Evolutionary conservation across 2,329 filamentous ascomycete species (phyloP), one percentile per base, ranked within the genome.

Genomic region (Dactylellina drechsleri): DNA sequence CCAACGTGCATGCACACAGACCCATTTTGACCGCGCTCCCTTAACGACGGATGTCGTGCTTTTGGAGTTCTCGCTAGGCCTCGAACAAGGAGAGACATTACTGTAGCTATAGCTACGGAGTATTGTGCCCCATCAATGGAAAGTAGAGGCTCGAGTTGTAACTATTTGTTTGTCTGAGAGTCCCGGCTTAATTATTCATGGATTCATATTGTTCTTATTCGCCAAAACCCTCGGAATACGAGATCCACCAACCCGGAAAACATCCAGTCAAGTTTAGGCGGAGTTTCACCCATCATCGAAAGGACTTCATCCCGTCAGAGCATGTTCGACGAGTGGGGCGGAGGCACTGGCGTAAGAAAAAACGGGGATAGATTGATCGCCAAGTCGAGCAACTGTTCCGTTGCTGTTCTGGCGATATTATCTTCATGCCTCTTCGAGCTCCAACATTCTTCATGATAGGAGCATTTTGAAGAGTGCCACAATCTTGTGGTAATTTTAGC

Each of bases 391-490:
- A 53, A 45, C 57, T 52, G 40, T 40, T 47, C 56, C 28, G 62
- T 61, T n/a, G 50, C 20, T 36, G 45, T 47, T 41, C 40, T 74
- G 23, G 60, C 36, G 70, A 62, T 65, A 58, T 45, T 62, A 58
- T 74, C 50, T 62, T 74, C 70, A 67, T 74, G 70, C 65, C 62
- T 60, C 62, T 67, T 74, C 60, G 70, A 74, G 70, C 70, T 74
- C 70, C 62, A 66, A 61, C 18, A 41, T 50, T 50, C 26, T 58
- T 59, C 41, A 40, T 49, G 70, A 67, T 52, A 53, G 23, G 26
- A 40, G 49, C 26, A 20, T 50, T 53, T 57, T 56, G 41, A 41
- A 59, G 62, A 74, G 70, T 74, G 70, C 70, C 70, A 74, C 70
- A 67, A 57, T 58, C n/a, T 15, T 52, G 62, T 74, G 70, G 65